phyloP scores from a whole-genome alignment of 2,329 filamentous ascomycete genomes.

The Tolypocladium cylindrosporum region DNA sequence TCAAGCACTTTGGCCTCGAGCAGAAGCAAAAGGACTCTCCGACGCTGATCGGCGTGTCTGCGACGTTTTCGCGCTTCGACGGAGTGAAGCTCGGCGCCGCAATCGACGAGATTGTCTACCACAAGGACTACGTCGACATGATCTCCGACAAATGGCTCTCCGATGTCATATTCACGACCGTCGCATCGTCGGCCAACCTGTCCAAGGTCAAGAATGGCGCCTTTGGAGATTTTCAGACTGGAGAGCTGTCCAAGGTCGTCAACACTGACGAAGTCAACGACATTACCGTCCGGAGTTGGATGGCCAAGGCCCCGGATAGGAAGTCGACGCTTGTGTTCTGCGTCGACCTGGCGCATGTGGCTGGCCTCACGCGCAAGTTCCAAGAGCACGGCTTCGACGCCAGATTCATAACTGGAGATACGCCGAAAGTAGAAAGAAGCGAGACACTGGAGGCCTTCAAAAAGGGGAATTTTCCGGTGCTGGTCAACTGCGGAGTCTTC shows the following conservation, averaged over 20 bases:
- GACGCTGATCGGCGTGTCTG: conserved; percentile 80
- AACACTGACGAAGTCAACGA: conserved; percentile 77
- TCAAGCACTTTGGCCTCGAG: conserved; percentile 70
- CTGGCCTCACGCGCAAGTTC: conserved; percentile 65
- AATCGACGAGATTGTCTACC: conserved; percentile 93
- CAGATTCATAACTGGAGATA: conserved; percentile 76
- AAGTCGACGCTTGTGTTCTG: conserved; percentile 91
- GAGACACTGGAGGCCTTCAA: conserved; percentile 68
- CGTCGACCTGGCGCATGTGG: conserved; percentile 78
- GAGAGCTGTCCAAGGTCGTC: conserved; percentile 69
- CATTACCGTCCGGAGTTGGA: conserved; percentile 77
- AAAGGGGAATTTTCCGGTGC: conserved; percentile 66
- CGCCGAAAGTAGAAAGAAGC: conserved; percentile 56
- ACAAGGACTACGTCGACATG: conserved; percentile 62
- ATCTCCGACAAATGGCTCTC: conserved; percentile 86
- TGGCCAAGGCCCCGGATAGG: conserved; percentile 60
- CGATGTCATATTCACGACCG: conserved; percentile 88
- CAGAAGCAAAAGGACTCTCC: conserved; percentile 35
- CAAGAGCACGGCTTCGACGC: conserved; percentile 72
- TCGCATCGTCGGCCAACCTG: conserved; percentile 72
- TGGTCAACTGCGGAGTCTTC: conserved; percentile 92
- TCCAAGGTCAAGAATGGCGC: conserved; percentile 52
- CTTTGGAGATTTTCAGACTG: conserved; percentile 67
- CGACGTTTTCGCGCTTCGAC: conserved; percentile 68
- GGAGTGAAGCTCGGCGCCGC: conserved; percentile 72